Base-by-base conservation (phyloP, 306 rosid species). In the Dalbergia cochinchinensis region DNA sequence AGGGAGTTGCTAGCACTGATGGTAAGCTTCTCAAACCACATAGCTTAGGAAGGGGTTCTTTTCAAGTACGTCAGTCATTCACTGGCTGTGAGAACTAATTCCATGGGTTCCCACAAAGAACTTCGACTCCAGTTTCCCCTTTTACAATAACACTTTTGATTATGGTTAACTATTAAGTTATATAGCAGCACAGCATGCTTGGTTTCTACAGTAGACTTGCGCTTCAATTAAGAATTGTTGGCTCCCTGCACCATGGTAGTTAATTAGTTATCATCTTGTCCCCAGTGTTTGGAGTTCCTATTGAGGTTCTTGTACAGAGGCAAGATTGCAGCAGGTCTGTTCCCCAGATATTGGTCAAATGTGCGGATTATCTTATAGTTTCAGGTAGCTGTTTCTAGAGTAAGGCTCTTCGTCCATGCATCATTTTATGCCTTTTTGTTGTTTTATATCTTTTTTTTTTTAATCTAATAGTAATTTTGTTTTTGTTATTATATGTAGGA, bases 1-100 rank as follows among this genome's bases (percentile, higher is more conserved):
- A 96, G 99, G 99, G 98, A 69, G 96, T 93, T 80, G 97, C 98
- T 64, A 90, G 91, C 82, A 90, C 93, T 39, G 99, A 96, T 85
- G 96, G 99, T 93, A 86, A 79, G 92, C 85, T 78, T 80, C 82
- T 80, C 65, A 68, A 68, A n/a, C 59, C 78, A 59, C 31, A 16
- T 35, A 48, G 63, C 48, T 39, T 71, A 62, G 33, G 68, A 73
- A 69, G 31, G 4, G 50, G 47, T 59, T 80, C 54, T 55, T 80
- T 77, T 76, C 77, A 37, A 34, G 47, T 64, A 33, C 61, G 42
- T 48, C 11, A 72, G 11, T 70, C 78, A 64, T 78, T 78, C 22
- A 42, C 31, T 34, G 61, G 68, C 75, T 76, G 11, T 34, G 62
- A 44, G 64, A 64, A 73, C 33, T 35, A 66, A 35, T 76, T 71